A percentile compares a stretch with the other conserved stretches of the same genome.
Evolutionary conservation across 106 monocot species (phyloP).

Genomic region (Dendrobium chrysotoxum): DNA sequence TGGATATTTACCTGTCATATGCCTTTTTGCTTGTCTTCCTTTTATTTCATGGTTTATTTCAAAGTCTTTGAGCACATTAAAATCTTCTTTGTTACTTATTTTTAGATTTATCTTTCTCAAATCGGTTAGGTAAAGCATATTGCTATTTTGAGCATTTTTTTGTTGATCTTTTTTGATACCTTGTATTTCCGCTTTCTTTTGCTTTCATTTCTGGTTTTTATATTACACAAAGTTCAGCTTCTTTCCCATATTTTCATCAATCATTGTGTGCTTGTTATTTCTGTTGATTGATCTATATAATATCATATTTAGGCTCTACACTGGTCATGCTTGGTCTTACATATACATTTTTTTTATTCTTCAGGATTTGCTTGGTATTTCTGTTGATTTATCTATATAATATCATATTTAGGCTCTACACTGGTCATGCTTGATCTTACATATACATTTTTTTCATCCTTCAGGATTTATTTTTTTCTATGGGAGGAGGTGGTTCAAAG

Average conservation of each 20-base stretch:
- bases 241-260: neutral
- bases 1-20: neutral
- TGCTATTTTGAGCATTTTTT: neutral
- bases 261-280: neutral
- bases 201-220: neutral
- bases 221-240: neutral
- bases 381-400: neutral
- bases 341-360: neutral
- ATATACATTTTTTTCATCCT: neutral
- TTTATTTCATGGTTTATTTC: neutral
- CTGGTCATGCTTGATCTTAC: neutral
- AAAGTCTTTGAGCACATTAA: neutral
- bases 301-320: neutral
- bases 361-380: neutral
- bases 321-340: neutral
- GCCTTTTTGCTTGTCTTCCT: neutral
- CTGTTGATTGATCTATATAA: neutral
- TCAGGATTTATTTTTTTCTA: neutral
- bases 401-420: neutral
- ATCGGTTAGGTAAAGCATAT: neutral
- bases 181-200: neutral
- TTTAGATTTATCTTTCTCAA: neutral
- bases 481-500: slow-evolving; percentile 10
- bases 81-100: neutral
- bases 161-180: neutral